Percentiles rank a stretch among this genome's conserved stretches.
These are phyloP conservation scores for Hypericum perforatum DNA, from an alignment of 345 rosid species.

Conservation along the genomic window DNA sequence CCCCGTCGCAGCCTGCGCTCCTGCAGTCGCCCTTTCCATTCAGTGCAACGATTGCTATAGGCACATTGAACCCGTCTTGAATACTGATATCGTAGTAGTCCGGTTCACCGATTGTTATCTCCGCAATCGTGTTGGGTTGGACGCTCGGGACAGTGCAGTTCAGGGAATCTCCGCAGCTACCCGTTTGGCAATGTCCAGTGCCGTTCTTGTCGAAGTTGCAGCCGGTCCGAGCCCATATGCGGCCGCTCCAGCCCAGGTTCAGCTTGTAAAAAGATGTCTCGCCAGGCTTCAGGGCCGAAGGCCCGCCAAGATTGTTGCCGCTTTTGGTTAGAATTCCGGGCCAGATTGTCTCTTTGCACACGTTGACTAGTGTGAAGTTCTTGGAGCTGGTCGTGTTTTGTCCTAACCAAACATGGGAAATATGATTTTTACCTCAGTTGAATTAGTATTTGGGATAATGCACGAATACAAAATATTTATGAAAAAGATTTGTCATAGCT, in stretches of 20 bases:
- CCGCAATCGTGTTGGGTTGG: conserved; percentile 45
- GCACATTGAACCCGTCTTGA: conserved; percentile 83
- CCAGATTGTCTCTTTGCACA: conserved; percentile 5
- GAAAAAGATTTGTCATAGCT: no score
- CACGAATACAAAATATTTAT: no score
- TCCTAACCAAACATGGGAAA: not conserved
- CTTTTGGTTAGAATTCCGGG: conserved; percentile 2
- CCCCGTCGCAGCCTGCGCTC: conserved; percentile 51
- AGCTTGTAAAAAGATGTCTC: not conserved
- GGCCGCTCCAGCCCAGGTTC: not conserved
- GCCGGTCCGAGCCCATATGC: conserved; percentile 1
- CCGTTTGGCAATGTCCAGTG: conserved; percentile 7
- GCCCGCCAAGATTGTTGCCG: not conserved
- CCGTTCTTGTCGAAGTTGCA: not conserved
- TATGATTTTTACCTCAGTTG: no score
- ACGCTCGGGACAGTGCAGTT: conserved; percentile 12
- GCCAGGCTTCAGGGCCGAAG: not conserved
- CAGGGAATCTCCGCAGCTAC: conserved; percentile 10
- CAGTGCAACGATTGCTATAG: conserved; percentile 45
- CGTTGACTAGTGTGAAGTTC: not conserved
- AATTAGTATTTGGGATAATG: no score
- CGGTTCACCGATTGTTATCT: conserved; percentile 42
- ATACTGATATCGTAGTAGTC: conserved; percentile 90
- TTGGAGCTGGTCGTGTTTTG: not conserved
- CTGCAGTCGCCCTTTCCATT: conserved; percentile 66